Evolutionary conservation across 1,139 yeast genomes (phyloP).

Genomic region (Ogataea hybrid): DNA sequence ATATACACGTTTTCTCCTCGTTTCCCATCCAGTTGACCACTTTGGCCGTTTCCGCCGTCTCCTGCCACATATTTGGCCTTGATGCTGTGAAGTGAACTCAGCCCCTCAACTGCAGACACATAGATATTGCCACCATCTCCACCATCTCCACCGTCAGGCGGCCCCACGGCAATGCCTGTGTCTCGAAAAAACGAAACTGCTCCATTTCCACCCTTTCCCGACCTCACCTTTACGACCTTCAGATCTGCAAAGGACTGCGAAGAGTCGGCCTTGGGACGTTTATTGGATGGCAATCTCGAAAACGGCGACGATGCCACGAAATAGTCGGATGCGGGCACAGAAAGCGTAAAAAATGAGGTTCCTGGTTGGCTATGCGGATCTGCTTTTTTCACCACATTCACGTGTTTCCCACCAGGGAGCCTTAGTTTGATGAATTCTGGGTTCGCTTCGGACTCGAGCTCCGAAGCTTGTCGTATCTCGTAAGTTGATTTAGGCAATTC

Average conservation of each 20-base stretch:
- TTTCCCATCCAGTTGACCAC: too few relatives aligned
- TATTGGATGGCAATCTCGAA: slow-evolving; percentile 33
- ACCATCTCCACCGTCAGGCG: slow-evolving; percentile 99
- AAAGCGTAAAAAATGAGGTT: slow-evolving; percentile 30
- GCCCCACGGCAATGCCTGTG: slow-evolving; percentile 81
- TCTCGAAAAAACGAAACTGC: slow-evolving; percentile 82
- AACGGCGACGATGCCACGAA: slow-evolving; percentile 40
- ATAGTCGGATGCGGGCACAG: slow-evolving; percentile 38
- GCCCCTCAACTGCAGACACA: slow-evolving; percentile 71
- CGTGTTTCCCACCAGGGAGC: slow-evolving; percentile 11
- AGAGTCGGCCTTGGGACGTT: slow-evolving; percentile 39
- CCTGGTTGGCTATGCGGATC: slow-evolving; percentile 8
- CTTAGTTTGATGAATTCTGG: slow-evolving; percentile 15
- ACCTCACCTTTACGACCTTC: slow-evolving; percentile 58
- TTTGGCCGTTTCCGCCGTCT: slow-evolving; percentile 69
- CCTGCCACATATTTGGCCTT: slow-evolving; percentile 67
- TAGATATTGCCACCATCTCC: slow-evolving; percentile 90
- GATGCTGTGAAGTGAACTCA: slow-evolving; percentile 69
- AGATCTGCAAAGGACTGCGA: slow-evolving; percentile 52
- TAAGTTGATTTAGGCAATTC: slow-evolving; percentile 11
- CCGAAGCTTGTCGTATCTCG: slow-evolving; percentile 5
- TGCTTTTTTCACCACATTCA: slow-evolving; percentile 21
- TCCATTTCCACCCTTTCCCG: slow-evolving; percentile 92
- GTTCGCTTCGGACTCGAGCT: slow-evolving; percentile 21
- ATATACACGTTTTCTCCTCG: too few relatives aligned